Percentiles rank a stretch among this genome's conserved stretches.
Evolutionary conservation across 495 filamentous ascomycete genomes (phyloP).

Genomic region (Aspergillus kassunensis): DNA sequence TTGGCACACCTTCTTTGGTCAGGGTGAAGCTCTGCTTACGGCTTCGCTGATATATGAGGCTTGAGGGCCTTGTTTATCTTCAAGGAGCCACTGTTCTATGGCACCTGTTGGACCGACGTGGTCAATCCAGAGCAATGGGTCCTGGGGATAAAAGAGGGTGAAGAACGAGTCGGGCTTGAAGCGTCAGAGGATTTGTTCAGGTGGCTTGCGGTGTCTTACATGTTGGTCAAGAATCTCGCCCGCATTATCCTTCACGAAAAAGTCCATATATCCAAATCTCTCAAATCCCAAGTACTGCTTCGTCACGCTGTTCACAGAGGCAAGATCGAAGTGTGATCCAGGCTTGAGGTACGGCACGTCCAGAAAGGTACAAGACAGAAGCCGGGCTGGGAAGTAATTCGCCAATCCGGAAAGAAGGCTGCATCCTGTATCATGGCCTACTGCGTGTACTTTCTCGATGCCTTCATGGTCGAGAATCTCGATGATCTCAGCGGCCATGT

Average conservation of each 20-base stretch:
- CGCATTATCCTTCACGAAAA: constrained; percentile 20
- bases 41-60: constrained; percentile 20
- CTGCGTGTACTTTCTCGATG: constrained; percentile 13
- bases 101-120: constrained; percentile 21
- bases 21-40: neutral
- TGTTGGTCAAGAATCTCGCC: constrained; percentile 25
- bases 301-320: constrained; percentile 19
- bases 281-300: constrained; percentile 26
- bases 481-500: constrained; percentile 35
- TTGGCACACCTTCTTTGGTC: neutral
- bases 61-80: constrained; percentile 13
- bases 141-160: constrained; percentile 24
- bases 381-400: constrained; percentile 24
- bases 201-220: constrained; percentile 12
- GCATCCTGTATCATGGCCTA: constrained; percentile 30
- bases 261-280: constrained; percentile 25
- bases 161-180: constrained; percentile 22
- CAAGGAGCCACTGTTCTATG: constrained; percentile 21
- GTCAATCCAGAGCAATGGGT: constrained; percentile 16
- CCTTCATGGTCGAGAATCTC: constrained; percentile 28
- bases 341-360: constrained; percentile 24
- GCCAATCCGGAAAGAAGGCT: constrained; percentile 25
- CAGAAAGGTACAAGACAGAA: constrained; percentile 24
- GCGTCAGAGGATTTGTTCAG: neutral
- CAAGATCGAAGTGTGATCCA: constrained; percentile 21